Conservation (phyloP, 495 filamentous ascomycete genomes). For the Aspergillus panamensis region DNA sequence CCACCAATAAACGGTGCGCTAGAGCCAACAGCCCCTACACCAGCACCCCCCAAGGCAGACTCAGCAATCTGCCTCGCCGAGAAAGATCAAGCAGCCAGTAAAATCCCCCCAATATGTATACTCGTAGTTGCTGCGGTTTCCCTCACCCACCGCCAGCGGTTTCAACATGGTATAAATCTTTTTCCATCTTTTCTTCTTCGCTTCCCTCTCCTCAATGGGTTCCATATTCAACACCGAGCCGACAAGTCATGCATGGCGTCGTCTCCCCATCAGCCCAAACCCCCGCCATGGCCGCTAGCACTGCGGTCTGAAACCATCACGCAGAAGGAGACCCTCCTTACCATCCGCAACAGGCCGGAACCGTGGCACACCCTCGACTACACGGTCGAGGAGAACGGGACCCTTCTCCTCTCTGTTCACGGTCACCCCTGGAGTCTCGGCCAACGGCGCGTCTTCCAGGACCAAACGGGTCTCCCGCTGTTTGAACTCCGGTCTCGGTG, state of each 20-base stretch:
- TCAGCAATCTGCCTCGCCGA: not conserved
- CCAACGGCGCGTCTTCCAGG: slow-evolving; percentile 18
- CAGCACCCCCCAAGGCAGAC: not conserved
- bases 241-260: slow-evolving; percentile 11
- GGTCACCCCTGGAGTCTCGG: slow-evolving; percentile 18
- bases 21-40: not conserved
- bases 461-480: slow-evolving; percentile 18
- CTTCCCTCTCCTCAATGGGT: not conserved
- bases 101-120: not conserved
- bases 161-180: not conserved
- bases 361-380: slow-evolving; percentile 25
- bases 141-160: too few species aligned
- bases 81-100: not conserved
- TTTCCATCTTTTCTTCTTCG: not conserved
- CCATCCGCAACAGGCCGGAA: slow-evolving; percentile 15
- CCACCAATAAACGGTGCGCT: not conserved
- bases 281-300: slow-evolving; percentile 15
- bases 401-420: slow-evolving; percentile 13
- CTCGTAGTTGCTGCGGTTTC: not conserved
- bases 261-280: not conserved
- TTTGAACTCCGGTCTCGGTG: slow-evolving; percentile 19
- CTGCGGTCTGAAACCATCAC: slow-evolving; percentile 17
- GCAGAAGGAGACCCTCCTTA: slow-evolving; percentile 4
- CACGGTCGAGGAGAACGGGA: slow-evolving; percentile 8
- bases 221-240: not conserved